phyloP scores from a whole-genome alignment of 257 asterid species.

The Solanum ossicruentum region DNA sequence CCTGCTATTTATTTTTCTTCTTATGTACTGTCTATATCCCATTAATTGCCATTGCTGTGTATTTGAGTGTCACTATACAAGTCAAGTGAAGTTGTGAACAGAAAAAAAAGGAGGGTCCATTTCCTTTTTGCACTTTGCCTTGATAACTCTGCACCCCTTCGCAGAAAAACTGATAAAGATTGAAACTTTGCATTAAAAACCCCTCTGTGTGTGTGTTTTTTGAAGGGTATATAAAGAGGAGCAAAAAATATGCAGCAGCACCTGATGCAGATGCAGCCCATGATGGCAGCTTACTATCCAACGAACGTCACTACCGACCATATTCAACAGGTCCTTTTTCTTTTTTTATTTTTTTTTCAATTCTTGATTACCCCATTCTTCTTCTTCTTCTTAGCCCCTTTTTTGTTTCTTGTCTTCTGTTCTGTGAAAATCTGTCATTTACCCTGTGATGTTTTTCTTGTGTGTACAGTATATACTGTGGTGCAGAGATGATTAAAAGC shows the following conservation, averaged over 20 bases:
- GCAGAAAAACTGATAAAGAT: background rate
- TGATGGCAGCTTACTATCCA: slow-evolving; percentile 98
- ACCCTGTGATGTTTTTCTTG: background rate
- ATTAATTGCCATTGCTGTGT: slow-evolving; percentile 2
- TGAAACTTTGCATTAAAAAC: background rate
- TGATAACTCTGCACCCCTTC: background rate
- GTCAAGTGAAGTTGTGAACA: slow-evolving; percentile 18
- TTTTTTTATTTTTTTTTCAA: background rate
- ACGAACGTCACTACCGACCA: slow-evolving; percentile 97
- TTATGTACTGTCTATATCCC: background rate
- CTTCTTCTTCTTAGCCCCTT: background rate
- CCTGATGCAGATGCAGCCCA: slow-evolving; percentile 99
- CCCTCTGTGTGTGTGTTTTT: background rate
- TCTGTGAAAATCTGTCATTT: background rate
- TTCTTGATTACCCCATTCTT: background rate
- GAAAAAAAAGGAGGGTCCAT: background rate
- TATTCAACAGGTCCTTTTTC: slow-evolving; percentile 68
- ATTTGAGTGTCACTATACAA: background rate
- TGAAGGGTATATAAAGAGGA: slow-evolving; percentile 31
- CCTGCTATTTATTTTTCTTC: background rate
- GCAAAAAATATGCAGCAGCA: slow-evolving; percentile 67
- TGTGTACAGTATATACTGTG: background rate
- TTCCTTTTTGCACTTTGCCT: background rate
- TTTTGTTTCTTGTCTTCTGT: background rate
- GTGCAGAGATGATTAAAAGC: background rate